Base-by-base conservation (phyloP, 495 filamentous ascomycete genomes). In the Penicillium roqueforti region DNA sequence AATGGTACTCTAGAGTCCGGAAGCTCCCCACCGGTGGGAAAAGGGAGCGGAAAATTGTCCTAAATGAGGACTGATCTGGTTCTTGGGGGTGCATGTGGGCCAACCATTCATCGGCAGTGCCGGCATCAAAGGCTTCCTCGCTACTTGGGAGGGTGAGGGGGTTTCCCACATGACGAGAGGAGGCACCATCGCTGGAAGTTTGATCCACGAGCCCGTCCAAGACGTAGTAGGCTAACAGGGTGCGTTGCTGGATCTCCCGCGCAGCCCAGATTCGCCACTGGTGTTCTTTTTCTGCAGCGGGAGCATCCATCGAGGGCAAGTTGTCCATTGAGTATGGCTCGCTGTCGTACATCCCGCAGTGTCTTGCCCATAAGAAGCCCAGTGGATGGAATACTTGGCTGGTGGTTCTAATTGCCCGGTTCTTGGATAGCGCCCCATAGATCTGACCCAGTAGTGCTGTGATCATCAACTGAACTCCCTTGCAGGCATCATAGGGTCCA, bases 361-460 rank as follows among this genome's bases (percentile, higher is more conserved):
- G 72, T 13, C 74, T 61, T 25, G 76, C 75, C 76, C 76, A 79
- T 54, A 74, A 75, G 59, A 79, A 78, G 6, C 72, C 73, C 0
- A 79, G 61, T 0, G 72, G 74, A 6, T 76, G 75, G 53, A 77
- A 77, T 3, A 75, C 71, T 47, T 78, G 75, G 51, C 71, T 73
- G 22, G 75, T 77, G 2, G 70, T 76, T 8, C 76, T 67, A 23
- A 79, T 72, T 4, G 64, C 62, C 18, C 70, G 60, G 40, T 77
- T 77, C 64, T 76, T 76, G 8, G 75, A 75, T 19, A 78, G 47
- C 4, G 71, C 73, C 14, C 75, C 76, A 47, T 79, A 79, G 14
- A 75, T 65, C 51, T 79, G 76, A 4, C 72, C 69, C 14, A 79
- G 43, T 2, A 79, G 56, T 8, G 75, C 75, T 1, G 76, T 77